A percentile compares a stretch with the other conserved stretches of the same genome.
phyloP scores from a whole-genome alignment of 176 grass and related monocot species.

The Oryza coarctata region DNA sequence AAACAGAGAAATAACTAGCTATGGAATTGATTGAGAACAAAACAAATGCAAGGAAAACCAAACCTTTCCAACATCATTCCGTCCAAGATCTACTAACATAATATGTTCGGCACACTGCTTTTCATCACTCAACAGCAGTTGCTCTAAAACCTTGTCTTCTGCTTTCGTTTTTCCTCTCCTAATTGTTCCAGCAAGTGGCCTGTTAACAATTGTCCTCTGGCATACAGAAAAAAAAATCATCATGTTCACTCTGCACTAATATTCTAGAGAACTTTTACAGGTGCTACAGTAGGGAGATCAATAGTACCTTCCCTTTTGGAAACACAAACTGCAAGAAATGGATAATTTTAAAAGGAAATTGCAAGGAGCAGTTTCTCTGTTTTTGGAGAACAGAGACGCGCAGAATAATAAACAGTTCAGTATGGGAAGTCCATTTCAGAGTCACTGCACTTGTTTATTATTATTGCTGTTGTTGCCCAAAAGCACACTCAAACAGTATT shows the following conservation, averaged over 20 bases:
- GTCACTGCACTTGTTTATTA: too few relatives aligned
- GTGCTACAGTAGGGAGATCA: background rate
- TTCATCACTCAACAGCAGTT: conserved; percentile 74
- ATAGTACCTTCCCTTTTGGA: background rate
- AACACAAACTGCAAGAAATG: background rate
- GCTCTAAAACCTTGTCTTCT: conserved; percentile 68
- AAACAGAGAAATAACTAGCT: background rate
- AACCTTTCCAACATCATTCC: conserved; percentile 94
- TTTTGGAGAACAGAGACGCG: conserved; percentile 14
- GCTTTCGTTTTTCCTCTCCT: conserved; percentile 72
- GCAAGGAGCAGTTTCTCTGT: background rate
- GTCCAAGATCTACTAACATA: conserved; percentile 89
- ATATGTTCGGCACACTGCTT: conserved; percentile 94
- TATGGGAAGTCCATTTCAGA: background rate
- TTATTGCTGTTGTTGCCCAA: background rate
- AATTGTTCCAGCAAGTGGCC: conserved; percentile 88
- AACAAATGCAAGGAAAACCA: background rate
- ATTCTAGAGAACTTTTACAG: background rate
- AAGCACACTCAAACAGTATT: background rate
- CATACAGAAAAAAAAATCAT: background rate
- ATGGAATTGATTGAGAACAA: background rate
- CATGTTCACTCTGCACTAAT: background rate
- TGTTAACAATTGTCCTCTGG: conserved; percentile 76
- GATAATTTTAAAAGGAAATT: background rate
- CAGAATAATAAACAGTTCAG: background rate